These are phyloP conservation scores for Coccinonectria pachysandricola DNA, from an alignment of 2,329 filamentous ascomycete species.

Conservation along the genomic window DNA sequence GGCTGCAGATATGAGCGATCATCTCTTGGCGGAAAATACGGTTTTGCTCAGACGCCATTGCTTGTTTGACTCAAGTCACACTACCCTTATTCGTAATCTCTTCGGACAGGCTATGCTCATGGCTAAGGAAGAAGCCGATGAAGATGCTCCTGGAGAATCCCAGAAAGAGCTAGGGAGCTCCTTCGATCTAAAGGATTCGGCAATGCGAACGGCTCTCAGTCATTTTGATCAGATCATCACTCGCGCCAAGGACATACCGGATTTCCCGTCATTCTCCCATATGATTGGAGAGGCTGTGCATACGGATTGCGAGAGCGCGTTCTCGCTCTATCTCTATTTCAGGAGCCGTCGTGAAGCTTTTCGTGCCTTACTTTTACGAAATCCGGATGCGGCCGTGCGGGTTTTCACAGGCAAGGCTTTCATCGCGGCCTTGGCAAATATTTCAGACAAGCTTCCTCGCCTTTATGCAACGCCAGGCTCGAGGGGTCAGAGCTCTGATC, in stretches of 20 bases:
- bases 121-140: slow-evolving; percentile 19
- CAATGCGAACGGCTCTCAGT: slow-evolving; percentile 45
- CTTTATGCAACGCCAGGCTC: slow-evolving; percentile 30
- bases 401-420: slow-evolving; percentile 40
- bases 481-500: slow-evolving; percentile 12
- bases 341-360: slow-evolving; percentile 43
- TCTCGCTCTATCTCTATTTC: slow-evolving; percentile 53
- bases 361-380: slow-evolving; percentile 55
- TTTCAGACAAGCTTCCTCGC: slow-evolving; percentile 38
- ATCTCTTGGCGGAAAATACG: slow-evolving; percentile 64
- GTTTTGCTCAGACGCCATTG: slow-evolving; percentile 65
- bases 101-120: slow-evolving; percentile 46
- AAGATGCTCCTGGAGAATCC: slow-evolving; percentile 3
- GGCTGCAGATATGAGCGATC: slow-evolving; percentile 36
- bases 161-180: slow-evolving; percentile 2
- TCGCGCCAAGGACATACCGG: slow-evolving; percentile 56
- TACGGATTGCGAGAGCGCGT: slow-evolving; percentile 41
- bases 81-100: slow-evolving; percentile 53
- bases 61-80: slow-evolving; percentile 64
- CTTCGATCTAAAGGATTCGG: slow-evolving; percentile 32
- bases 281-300: slow-evolving; percentile 38
- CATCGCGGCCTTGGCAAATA: slow-evolving; percentile 38
- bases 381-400: slow-evolving; percentile 47
- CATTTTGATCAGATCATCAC: slow-evolving; percentile 70
- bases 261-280: slow-evolving; percentile 46